A percentile compares a stretch with the other conserved stretches of the same genome.
These are phyloP conservation scores for Phytopythium mirpurense DNA, from an alignment of 352 stramenopile genomes.

Conservation along the genomic window DNA sequence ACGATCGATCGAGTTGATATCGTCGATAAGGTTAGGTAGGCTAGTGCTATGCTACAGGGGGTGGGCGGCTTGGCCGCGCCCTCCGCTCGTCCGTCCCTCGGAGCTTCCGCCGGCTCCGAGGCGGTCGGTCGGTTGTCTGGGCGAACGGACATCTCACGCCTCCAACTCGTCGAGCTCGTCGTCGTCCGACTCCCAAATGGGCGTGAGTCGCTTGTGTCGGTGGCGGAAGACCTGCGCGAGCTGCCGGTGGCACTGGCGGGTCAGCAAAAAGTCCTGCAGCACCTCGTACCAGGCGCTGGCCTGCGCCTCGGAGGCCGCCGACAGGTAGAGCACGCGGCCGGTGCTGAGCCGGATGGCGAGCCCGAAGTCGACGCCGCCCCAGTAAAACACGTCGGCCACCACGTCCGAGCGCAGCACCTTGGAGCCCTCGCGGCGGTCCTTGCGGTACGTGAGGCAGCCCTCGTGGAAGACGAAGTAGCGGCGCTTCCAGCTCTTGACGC, in stretches of 20 bases:
- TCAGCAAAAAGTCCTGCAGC: slow-evolving; percentile 40
- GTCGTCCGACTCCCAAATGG: slow-evolving; percentile 32
- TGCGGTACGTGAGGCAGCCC: slow-evolving; percentile 53
- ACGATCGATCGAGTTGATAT: too few relatives aligned
- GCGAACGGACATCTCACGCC: neutral
- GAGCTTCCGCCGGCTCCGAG: slow-evolving; percentile 3
- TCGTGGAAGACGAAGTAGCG: slow-evolving; percentile 79
- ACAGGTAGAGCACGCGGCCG: slow-evolving; percentile 40
- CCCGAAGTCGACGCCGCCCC: slow-evolving; percentile 37
- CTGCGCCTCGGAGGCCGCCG: slow-evolving; percentile 45
- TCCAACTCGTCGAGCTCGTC: slow-evolving; percentile 12
- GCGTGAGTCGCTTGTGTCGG: slow-evolving; percentile 32
- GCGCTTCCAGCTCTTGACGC: slow-evolving; percentile 73
- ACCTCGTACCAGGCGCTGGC: slow-evolving; percentile 61
- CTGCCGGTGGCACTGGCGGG: slow-evolving; percentile 27
- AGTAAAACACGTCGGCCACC: slow-evolving; percentile 49
- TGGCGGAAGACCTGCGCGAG: slow-evolving; percentile 32
- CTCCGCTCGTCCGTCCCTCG: neutral
- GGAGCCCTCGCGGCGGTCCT: slow-evolving; percentile 44
- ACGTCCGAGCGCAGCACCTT: slow-evolving; percentile 43
- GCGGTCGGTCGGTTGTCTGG: neutral
- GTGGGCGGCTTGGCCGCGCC: neutral
- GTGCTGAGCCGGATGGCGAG: slow-evolving; percentile 44
- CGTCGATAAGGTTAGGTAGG: neutral
- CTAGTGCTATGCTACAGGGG: neutral